phyloP scores from a whole-genome alignment of 2,329 filamentous ascomycete genomes.

The Sclerotinia spermophila region DNA sequence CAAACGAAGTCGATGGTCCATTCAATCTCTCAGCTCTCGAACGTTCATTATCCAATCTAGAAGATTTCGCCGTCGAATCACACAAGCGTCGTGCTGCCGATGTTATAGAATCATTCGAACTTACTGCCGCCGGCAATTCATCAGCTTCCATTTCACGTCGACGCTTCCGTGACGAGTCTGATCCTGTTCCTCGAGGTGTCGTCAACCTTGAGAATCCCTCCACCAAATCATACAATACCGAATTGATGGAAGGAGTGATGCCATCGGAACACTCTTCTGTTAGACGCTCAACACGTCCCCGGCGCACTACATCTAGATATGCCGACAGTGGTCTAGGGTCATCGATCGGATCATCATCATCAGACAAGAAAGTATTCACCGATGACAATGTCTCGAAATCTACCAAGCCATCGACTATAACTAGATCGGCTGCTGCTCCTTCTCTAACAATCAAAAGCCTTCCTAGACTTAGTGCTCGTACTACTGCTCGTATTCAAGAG shows the following conservation, averaged over 20 bases:
- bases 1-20: neutral
- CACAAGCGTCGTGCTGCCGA: constrained; percentile 65
- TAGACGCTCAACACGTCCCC: constrained; percentile 53
- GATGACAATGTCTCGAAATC: constrained; percentile 40
- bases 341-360: constrained; percentile 63
- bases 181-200: constrained; percentile 58
- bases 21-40: constrained; percentile 45
- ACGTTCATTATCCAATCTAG: constrained; percentile 66
- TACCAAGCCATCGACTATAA: constrained; percentile 54
- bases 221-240: constrained; percentile 30
- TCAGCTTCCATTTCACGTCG: constrained; percentile 37
- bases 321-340: constrained; percentile 88
- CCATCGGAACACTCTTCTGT: constrained; percentile 41
- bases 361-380: constrained; percentile 47
- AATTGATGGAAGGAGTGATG: constrained; percentile 42
- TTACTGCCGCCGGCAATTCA: constrained; percentile 46
- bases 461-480: constrained; percentile 62
- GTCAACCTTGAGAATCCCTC: constrained; percentile 50
- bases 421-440: constrained; percentile 52
- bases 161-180: constrained; percentile 52
- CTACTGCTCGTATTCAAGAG: constrained; percentile 74
- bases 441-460: constrained; percentile 48
- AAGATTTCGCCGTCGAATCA: constrained; percentile 64
- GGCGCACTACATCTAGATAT: constrained; percentile 56
- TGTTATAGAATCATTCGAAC: constrained; percentile 63